Percentiles rank a stretch among this genome's conserved stretches.
Conservation (phyloP, 225 moss, liverwort and hornwort genomes). For the Rhytidiadelphus loreus region DNA sequence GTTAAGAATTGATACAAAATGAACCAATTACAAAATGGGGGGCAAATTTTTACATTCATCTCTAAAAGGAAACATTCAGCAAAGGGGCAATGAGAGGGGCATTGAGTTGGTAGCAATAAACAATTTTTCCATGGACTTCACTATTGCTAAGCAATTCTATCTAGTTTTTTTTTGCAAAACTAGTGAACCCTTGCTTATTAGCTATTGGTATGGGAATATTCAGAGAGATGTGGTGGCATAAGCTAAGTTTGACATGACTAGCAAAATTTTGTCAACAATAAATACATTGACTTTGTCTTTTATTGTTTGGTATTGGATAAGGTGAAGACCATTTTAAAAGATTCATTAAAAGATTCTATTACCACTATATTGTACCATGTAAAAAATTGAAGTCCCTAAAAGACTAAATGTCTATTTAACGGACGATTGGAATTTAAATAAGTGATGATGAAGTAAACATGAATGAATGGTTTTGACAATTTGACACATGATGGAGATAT, state of each 20-base stretch:
- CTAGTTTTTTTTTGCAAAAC: fast-evolving
- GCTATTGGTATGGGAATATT: neutral
- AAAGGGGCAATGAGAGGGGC: neutral
- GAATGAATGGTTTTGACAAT: fast-evolving
- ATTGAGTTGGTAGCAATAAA: neutral
- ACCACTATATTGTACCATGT: fast-evolving
- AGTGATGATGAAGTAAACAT: neutral
- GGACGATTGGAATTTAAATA: neutral
- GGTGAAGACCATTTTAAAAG: neutral
- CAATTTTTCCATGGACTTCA: fast-evolving
- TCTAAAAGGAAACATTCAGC: fast-evolving
- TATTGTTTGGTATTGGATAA: neutral
- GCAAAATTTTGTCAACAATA: neutral
- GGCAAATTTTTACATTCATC: neutral
- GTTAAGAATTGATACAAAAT: neutral
- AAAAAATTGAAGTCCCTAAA: neutral
- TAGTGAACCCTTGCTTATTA: fast-evolving
- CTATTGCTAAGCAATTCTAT: neutral
- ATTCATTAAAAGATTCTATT: no score
- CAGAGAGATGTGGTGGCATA: neutral
- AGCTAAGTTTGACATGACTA: neutral
- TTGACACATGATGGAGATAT: neutral
- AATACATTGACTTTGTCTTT: neutral
- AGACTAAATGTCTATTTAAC: fast-evolving
- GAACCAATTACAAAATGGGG: neutral